These are phyloP conservation scores for Colletotrichum falcatum DNA, from an alignment of 2,329 filamentous ascomycete species.

Conservation along the genomic window DNA sequence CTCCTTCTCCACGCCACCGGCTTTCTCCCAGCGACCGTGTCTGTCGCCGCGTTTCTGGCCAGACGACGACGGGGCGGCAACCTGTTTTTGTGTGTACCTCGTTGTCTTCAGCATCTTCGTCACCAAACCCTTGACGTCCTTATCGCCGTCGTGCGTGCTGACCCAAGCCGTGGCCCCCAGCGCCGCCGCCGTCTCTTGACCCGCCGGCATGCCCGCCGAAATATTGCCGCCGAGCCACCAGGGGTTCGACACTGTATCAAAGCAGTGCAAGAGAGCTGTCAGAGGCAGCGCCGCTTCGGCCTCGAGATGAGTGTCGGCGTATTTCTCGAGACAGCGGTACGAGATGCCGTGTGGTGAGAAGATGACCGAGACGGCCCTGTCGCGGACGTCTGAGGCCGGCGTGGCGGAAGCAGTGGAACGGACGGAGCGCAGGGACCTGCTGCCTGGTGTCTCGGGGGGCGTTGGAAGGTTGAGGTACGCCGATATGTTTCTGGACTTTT, in stretches of 20 bases:
- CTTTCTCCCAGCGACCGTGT: not conserved
- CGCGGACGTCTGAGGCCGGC: slow-evolving; percentile 49
- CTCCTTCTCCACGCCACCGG: slow-evolving; percentile 18
- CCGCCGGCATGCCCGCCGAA: slow-evolving; percentile 67
- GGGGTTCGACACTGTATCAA: slow-evolving; percentile 69
- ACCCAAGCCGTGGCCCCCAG: slow-evolving; percentile 70
- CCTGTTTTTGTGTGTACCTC: slow-evolving; percentile 58
- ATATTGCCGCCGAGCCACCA: slow-evolving; percentile 73
- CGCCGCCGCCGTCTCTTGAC: slow-evolving; percentile 65
- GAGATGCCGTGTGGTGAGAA: slow-evolving; percentile 74
- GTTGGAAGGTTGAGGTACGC: slow-evolving; percentile 48
- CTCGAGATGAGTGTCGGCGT: slow-evolving; percentile 68
- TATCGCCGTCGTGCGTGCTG: slow-evolving; percentile 70
- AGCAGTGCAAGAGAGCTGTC: slow-evolving; percentile 73
- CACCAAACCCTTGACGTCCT: slow-evolving; percentile 64
- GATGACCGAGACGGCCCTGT: slow-evolving; percentile 67
- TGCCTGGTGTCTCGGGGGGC: slow-evolving; percentile 51
- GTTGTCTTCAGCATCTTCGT: slow-evolving; percentile 62
- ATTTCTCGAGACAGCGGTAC: slow-evolving; percentile 65
- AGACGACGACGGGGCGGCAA: slow-evolving; percentile 48
- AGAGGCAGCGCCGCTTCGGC: slow-evolving; percentile 69
- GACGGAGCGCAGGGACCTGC: slow-evolving; percentile 49
- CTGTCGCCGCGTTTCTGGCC: slow-evolving; percentile 17
- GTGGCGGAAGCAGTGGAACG: slow-evolving; percentile 51
- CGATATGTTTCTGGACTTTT: slow-evolving; percentile 36